These are phyloP conservation scores for Onygena corvina DNA, from an alignment of 2,329 filamentous ascomycete genomes.

Conservation along the genomic window DNA sequence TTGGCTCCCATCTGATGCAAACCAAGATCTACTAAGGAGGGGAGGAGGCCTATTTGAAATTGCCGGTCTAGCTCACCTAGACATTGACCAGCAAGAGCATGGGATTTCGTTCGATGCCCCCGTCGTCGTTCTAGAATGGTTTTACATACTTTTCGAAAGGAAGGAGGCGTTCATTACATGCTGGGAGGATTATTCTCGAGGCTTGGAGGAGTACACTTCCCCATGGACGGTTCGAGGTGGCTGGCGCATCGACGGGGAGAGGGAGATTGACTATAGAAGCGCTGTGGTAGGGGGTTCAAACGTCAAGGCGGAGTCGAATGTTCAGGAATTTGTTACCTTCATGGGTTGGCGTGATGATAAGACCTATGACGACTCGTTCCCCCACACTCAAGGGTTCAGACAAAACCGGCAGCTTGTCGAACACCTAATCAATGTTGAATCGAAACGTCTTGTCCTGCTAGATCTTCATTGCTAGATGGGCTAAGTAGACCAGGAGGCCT, in stretches of 20 bases:
- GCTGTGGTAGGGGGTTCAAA: conserved; percentile 12
- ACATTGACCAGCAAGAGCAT: conserved; percentile 23
- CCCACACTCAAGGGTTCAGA: conserved; percentile 23
- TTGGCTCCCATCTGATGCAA: conserved; percentile 34
- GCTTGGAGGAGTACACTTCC: conserved; percentile 19
- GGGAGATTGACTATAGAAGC: not conserved
- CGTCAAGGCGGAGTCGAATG: conserved; percentile 7
- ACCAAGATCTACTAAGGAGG: conserved; percentile 29
- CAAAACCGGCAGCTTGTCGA: conserved; percentile 20
- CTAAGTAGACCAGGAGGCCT: no score
- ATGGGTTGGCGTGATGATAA: conserved; percentile 29
- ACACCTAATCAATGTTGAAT: conserved; percentile 19
- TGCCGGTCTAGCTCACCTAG: conserved; percentile 36
- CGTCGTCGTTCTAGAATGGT: conserved; percentile 26
- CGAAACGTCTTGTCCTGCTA: conserved; percentile 13
- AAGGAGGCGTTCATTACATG: conserved; percentile 23
- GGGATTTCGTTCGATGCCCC: conserved; percentile 23
- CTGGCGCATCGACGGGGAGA: conserved; percentile 31
- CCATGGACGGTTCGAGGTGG: conserved; percentile 24
- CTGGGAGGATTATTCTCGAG: no score
- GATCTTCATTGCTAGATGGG: no score
- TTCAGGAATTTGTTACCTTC: conserved; percentile 35
- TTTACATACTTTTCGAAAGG: conserved; percentile 21
- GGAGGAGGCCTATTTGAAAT: conserved; percentile 31
- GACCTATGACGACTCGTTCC: conserved; percentile 28